Conservation (phyloP, 2,329 filamentous ascomycete species). For the Sporothrix pallida region DNA sequence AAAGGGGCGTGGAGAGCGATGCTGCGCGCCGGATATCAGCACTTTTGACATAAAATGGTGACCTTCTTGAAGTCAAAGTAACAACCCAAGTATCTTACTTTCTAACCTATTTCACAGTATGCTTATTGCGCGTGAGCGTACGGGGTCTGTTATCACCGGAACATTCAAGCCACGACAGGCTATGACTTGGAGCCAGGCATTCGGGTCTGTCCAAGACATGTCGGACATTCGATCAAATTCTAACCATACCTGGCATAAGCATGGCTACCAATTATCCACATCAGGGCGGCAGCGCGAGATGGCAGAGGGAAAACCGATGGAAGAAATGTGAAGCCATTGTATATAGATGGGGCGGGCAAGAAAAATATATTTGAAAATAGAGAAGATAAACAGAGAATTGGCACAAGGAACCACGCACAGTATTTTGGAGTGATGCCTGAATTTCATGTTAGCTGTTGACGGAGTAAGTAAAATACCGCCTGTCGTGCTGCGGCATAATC, state of each 20-base stretch:
- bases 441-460: background rate
- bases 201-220: background rate
- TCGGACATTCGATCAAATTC: background rate
- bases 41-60: too few relatives aligned
- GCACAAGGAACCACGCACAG: too few relatives aligned
- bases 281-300: background rate
- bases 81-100: too few relatives aligned
- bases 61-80: too few relatives aligned
- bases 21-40: background rate
- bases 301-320: too few relatives aligned
- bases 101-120: background rate
- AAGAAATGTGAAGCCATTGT: too few relatives aligned
- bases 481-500: background rate
- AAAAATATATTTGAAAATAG: too few relatives aligned
- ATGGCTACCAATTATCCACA: background rate
- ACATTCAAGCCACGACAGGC: background rate
- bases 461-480: constrained; percentile 7
- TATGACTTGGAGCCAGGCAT: background rate
- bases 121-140: background rate
- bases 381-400: background rate
- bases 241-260: background rate
- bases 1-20: background rate
- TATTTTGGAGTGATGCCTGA: too few relatives aligned
- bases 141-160: background rate
- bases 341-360: background rate